Evolutionary conservation across 2,329 filamentous ascomycete species (phyloP).

Genomic region (Knoxdaviesia capensis): DNA sequence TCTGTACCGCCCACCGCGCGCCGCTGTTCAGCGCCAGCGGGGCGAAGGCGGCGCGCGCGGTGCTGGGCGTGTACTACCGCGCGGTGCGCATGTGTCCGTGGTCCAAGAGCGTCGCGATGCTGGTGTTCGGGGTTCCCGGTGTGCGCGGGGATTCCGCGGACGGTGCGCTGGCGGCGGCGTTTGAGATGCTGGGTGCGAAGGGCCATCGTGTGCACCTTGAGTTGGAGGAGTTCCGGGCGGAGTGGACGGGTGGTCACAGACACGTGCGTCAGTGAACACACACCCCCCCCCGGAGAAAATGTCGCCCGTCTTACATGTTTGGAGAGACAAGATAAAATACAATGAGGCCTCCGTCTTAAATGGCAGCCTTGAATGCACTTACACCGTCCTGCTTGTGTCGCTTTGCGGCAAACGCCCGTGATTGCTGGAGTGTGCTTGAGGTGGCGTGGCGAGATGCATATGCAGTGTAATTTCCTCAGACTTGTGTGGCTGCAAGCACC

Average conservation of each 20-base stretch:
- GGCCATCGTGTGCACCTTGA: conserved; percentile 30
- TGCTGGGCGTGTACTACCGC: conserved; percentile 26
- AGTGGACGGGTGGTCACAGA: conserved; percentile 9
- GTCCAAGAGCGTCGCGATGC: conserved; percentile 28
- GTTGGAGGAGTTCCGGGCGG: conserved; percentile 24
- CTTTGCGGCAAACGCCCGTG: too few relatives aligned
- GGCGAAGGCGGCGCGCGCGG: conserved; percentile 17
- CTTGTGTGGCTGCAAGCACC: too few relatives aligned
- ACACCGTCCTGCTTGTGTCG: too few relatives aligned
- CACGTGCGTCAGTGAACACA: too few relatives aligned
- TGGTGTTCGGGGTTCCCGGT: conserved; percentile 22
- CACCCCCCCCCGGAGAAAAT: too few relatives aligned
- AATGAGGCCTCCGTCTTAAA: too few relatives aligned
- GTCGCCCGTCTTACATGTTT: too few relatives aligned
- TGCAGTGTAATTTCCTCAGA: too few relatives aligned
- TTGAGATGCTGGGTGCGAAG: conserved; percentile 25
- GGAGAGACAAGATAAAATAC: too few relatives aligned
- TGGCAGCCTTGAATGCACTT: too few relatives aligned
- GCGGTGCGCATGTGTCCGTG: conserved; percentile 27
- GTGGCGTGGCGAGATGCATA: too few relatives aligned
- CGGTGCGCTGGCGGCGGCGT: conserved; percentile 26
- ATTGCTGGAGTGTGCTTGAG: too few relatives aligned
- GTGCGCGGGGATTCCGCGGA: conserved; percentile 22
- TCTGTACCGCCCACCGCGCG: conserved; percentile 12
- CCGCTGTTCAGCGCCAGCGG: conserved; percentile 7